Percentiles rank a stretch among this genome's conserved stretches.
Conservation (phyloP, 164 flowering plant species). For the Platanus orientalis region DNA sequence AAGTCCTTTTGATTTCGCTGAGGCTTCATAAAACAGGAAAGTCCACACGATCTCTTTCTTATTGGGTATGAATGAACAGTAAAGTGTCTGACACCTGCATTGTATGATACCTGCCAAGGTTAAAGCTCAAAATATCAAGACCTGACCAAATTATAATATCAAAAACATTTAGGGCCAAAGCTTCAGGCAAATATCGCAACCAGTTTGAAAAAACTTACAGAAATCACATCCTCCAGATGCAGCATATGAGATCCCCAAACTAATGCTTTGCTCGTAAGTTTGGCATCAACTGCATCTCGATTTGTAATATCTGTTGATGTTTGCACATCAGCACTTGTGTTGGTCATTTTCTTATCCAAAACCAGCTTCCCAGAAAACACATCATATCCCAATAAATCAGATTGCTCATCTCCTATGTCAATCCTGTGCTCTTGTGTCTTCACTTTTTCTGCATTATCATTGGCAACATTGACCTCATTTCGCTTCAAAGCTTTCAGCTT, state of each 20-base stretch:
- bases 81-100: slow-evolving; percentile 77
- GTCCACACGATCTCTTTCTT: slow-evolving; percentile 50
- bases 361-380: slow-evolving; percentile 72
- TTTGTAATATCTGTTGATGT: slow-evolving; percentile 36
- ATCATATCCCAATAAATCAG: slow-evolving; percentile 76
- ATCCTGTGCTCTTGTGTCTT: slow-evolving; percentile 75
- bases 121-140: slow-evolving; percentile 12
- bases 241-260: slow-evolving; percentile 77
- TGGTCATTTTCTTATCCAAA: slow-evolving; percentile 54
- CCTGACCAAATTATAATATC: neutral
- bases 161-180: slow-evolving; percentile 2
- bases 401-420: slow-evolving; percentile 90
- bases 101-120: slow-evolving; percentile 67
- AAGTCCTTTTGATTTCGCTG: slow-evolving; percentile 68
- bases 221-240: slow-evolving; percentile 71
- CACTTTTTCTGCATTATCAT: slow-evolving; percentile 40
- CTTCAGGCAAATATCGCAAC: neutral
- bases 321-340: slow-evolving; percentile 33
- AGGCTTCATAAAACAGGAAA: slow-evolving; percentile 68
- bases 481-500: slow-evolving; percentile 47
- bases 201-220: slow-evolving; percentile 42
- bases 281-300: slow-evolving; percentile 67
- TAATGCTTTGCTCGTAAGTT: slow-evolving; percentile 89
- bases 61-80: slow-evolving; percentile 88
- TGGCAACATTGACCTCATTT: slow-evolving; percentile 23